phyloP scores from a whole-genome alignment of 176 grass and related monocot species.

The Ensete ventricosum region DNA sequence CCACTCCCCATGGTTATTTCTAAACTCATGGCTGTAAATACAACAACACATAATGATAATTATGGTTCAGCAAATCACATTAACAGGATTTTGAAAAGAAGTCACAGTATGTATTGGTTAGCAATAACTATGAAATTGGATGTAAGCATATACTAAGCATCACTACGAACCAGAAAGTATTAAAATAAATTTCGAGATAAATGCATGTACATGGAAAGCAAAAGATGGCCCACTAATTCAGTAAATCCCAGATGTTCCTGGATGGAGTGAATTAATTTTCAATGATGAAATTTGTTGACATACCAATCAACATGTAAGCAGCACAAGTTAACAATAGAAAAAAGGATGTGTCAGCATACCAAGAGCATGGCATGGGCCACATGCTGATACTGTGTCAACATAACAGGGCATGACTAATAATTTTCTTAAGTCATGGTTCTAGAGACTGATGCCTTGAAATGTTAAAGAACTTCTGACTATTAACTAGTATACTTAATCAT shows the following conservation, averaged over 20 bases:
- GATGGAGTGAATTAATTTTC: not conserved
- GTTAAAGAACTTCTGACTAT: no score
- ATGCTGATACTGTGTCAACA: no score
- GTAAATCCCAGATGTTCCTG: not conserved
- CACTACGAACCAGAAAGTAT: no score
- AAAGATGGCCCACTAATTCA: not conserved
- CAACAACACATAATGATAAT: conserved; percentile 19
- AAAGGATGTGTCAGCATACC: no score
- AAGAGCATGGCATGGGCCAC: no score
- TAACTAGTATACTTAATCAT: no score
- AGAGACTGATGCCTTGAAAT: no score
- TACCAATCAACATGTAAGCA: not conserved
- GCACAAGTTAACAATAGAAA: not conserved
- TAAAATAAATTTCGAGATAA: no score
- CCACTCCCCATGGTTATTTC: conserved; percentile 79
- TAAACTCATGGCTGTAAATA: conserved; percentile 72
- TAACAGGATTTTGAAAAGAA: not conserved
- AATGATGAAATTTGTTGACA: not conserved
- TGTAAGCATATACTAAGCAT: not conserved
- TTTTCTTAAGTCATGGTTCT: no score
- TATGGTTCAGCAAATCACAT: not conserved
- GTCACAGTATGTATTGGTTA: not conserved
- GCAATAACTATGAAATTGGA: not conserved
- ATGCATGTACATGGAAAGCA: not conserved
- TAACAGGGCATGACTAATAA: no score